Evolutionary conservation across 495 filamentous ascomycete species (phyloP), one percentile per base, ranked within the genome.

Genomic region (Parachaetomium inaequale): DNA sequence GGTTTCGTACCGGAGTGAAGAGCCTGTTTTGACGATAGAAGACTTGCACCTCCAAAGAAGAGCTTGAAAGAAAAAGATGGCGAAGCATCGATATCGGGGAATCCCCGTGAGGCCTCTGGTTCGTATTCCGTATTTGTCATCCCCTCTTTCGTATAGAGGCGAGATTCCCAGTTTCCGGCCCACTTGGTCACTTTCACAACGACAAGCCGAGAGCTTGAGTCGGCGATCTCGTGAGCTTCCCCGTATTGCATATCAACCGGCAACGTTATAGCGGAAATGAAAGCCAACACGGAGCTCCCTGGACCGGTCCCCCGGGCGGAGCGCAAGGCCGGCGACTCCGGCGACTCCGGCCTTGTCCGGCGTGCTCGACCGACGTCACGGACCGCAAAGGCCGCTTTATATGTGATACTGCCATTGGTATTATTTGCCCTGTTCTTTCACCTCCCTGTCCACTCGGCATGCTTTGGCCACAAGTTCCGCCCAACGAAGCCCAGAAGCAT

Each of bases 401-500:
- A 29, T 12, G 21, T 58, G 15, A 25, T 56, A 17, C 26, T 64
- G 21, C 26, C 55, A 1, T 47, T 59, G 17, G 52, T 62, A 14
- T 14, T 59, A 0, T 26, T 65, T 11, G 25, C 36, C 2, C 51
- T 60, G n/a, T 49, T 63, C 10, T 6, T 66, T 36, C 25, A n/a
- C 14, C 17, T 53, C 11, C 26, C 54, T 26, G 15, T 38, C 31
- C 58, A 45, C 8, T 47, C 26, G 1, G 2, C 36, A 6, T 63
- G 61, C 28, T 17, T 58, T n/a, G 47, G 36, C 2, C 60, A 40
- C 10, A 49, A 19, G 14, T 17, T 25, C 29, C 34, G 36, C 49
- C 26, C 28, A 19, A 12, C 17, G 21, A 53, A 51, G 12, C 70
- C 74, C 3, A 63, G 68, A 19, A 81, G 76, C 15, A 76, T 91